A percentile compares a stretch with the other conserved stretches of the same genome.
These are phyloP conservation scores for Fabrea salina DNA, from an alignment of 169 alveolate genomes.

Conservation along the genomic window DNA sequence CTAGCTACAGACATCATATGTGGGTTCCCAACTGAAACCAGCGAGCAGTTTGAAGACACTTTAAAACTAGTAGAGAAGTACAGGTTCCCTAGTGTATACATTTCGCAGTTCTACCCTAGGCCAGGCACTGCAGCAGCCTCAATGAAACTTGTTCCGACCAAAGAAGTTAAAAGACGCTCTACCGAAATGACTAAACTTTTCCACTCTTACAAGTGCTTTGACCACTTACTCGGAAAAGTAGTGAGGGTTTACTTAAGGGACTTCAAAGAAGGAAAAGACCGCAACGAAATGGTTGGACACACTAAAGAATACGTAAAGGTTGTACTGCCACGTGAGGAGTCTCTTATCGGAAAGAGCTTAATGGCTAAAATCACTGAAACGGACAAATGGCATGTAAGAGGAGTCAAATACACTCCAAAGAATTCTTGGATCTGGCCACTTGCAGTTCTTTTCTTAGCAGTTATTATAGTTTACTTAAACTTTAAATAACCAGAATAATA, in stretches of 20 bases:
- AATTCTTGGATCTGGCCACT: background rate
- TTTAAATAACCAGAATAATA: too few relatives aligned
- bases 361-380: constrained; percentile 65
- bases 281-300: constrained; percentile 89
- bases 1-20: constrained; percentile 98
- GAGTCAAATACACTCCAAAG: constrained; percentile 30
- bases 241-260: constrained; percentile 87
- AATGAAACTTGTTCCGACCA: constrained; percentile 80
- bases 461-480: too few relatives aligned
- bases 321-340: constrained; percentile 61
- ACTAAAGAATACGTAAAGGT: constrained; percentile 92
- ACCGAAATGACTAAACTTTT: constrained; percentile 87
- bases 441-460: background rate
- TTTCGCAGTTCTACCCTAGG: constrained; percentile 96
- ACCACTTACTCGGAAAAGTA: constrained; percentile 66
- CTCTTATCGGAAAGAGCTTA: constrained; percentile 72
- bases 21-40: constrained; percentile 98
- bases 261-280: constrained; percentile 80
- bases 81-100: constrained; percentile 95
- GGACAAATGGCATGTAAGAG: constrained; percentile 83
- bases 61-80: constrained; percentile 84
- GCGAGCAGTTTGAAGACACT: constrained; percentile 90
- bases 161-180: constrained; percentile 88
- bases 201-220: constrained; percentile 85
- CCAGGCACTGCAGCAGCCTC: constrained; percentile 96